Evolutionary conservation across 768 basidiomycete species (phyloP).

Genomic region (Pholiota conissans): DNA sequence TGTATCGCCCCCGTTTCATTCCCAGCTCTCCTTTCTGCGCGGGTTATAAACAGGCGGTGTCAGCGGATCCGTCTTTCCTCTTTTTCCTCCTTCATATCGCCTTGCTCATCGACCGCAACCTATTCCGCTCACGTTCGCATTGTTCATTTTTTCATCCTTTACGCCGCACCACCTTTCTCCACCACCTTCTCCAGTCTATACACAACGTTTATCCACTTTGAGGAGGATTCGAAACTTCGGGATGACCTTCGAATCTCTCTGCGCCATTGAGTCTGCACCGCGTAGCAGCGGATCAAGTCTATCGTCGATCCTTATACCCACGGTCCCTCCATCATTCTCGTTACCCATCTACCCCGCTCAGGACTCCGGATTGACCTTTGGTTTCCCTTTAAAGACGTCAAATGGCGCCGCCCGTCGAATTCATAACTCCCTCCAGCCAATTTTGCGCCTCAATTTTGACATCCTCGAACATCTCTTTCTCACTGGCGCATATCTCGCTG

Average conservation of each 20-base stretch:
- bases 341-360: neutral
- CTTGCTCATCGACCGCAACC: neutral
- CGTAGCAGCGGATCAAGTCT: neutral
- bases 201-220: too few species aligned
- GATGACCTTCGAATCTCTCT: neutral
- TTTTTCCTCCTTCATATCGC: neutral
- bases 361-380: neutral
- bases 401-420: neutral
- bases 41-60: neutral
- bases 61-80: neutral
- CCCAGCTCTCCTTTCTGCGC: neutral
- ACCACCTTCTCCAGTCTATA: too few species aligned
- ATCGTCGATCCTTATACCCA: neutral
- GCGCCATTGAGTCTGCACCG: neutral
- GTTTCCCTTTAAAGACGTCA: neutral
- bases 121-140: neutral
- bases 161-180: neutral
- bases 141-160: neutral
- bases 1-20: neutral
- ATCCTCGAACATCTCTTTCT: slow-evolving; percentile 24
- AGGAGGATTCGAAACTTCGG: too few species aligned
- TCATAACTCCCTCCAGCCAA: slow-evolving; percentile 14
- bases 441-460: slow-evolving; percentile 17
- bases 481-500: slow-evolving; percentile 11
- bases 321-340: neutral